These are phyloP conservation scores for Inga leiocalycina DNA, from an alignment of 306 rosid genomes.

Conservation along the genomic window DNA sequence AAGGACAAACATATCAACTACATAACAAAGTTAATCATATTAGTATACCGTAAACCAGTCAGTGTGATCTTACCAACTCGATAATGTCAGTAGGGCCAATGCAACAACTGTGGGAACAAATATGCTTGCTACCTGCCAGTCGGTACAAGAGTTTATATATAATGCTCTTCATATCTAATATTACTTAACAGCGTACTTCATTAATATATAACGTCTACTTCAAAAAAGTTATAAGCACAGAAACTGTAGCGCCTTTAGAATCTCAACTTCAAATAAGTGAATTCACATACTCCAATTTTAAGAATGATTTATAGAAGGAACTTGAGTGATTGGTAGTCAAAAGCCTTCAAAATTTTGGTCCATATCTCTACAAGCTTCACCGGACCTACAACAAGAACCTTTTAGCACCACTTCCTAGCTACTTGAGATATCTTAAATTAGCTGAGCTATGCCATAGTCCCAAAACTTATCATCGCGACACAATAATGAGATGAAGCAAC, in stretches of 20 bases:
- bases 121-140: constrained; percentile 90
- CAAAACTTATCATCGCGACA: not conserved
- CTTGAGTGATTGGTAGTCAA: constrained; percentile 7
- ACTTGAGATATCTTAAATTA: constrained; percentile 8
- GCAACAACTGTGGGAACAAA: constrained; percentile 88
- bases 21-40: constrained; percentile 14
- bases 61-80: constrained; percentile 69
- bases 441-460: not conserved
- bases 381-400: constrained; percentile 4
- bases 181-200: not conserved
- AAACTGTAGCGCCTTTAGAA: not conserved
- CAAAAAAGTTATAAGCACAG: constrained; percentile 9
- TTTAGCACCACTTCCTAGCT: constrained; percentile 17
- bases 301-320: constrained; percentile 12
- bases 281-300: constrained; percentile 23
- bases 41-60: constrained; percentile 15
- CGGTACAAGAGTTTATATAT: constrained; percentile 28
- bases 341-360: constrained; percentile 16
- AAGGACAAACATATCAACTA: constrained; percentile 28
- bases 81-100: constrained; percentile 75
- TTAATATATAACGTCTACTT: not conserved
- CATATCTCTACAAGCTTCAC: constrained; percentile 9
- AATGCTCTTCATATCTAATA: constrained; percentile 4
- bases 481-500: not conserved
- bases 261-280: constrained; percentile 14